Base-by-base conservation (phyloP, 495 filamentous ascomycete genomes). In the Talaromyces proteolyticus region DNA sequence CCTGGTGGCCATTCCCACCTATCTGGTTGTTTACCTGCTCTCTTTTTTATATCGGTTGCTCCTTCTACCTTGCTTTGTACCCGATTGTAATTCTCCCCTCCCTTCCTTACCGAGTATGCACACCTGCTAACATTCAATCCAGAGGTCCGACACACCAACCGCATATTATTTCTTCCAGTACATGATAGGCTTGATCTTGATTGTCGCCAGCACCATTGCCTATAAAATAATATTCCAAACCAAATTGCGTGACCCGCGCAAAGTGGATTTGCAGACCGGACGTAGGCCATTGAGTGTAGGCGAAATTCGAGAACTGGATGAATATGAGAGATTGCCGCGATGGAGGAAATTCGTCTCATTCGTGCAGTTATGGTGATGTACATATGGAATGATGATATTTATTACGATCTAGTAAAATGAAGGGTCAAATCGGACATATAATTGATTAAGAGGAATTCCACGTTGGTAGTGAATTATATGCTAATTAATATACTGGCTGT, bases 121-220 rank as follows among this genome's bases (percentile, higher is more conserved):
- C 10, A 44, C 8, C 3, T n/a, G 17, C 22, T 25, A 7, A 38
- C 18, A 21, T 3, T 21, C 19, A 0, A 51, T 5, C 6, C 21
- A 40, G 34, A 22, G 37, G 8, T 56, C 53, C 37, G 37, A 37
- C 16, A 44, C 19, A n/a, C 42, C 42, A n/a, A 56, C 57, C 2
- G 60, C 56, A 14, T 46, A 54, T 5, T 56, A 60, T 23, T 65
- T 65, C 49, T 65, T 65, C 52, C 58, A 62, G 17, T 62, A 67
- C 19, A 64, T 62, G 39, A 51, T 67, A 19, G 62, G 62, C 1
- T 38, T 56, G 7, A 26, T 65, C 26, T 40, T 67, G 6, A 57
- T 66, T 20, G 36, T 60, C 14, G 8, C 12, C 29, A 43, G 44
- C 11, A 55, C 50, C 11, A 17, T 60, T 26, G 60, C 25, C 0